phyloP scores from a whole-genome alignment of 1,284 basidiomycete species.

The Cutaneotrichosporon mucoides region DNA sequence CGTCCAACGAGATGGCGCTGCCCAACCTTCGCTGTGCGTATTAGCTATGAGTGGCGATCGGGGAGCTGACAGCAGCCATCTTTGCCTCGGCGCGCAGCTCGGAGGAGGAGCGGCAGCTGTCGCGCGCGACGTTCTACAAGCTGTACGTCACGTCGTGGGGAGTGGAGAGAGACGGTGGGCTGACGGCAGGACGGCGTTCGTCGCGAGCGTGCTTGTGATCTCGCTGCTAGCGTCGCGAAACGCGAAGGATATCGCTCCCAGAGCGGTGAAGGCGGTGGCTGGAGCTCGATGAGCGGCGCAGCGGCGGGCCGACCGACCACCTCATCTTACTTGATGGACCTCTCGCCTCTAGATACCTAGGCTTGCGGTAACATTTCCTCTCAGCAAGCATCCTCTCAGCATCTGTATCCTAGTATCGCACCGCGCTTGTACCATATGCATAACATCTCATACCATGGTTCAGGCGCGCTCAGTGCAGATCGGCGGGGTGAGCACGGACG shows the following conservation, averaged over 20 bases:
- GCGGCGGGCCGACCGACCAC: too few relatives aligned
- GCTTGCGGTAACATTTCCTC: too few relatives aligned
- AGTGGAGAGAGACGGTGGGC: neutral
- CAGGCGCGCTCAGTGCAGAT: neutral
- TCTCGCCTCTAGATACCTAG: too few relatives aligned
- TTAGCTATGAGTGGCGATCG: neutral
- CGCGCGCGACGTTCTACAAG: conserved; percentile 48
- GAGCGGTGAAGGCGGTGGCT: conserved; percentile 27
- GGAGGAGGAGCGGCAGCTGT: conserved; percentile 47
- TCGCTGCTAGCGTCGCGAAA: conserved; percentile 43
- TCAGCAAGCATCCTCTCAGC: neutral
- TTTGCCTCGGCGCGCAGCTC: conserved; percentile 49
- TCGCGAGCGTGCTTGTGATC: conserved; percentile 47
- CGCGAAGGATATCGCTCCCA: conserved; percentile 33
- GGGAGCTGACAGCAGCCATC: conserved; percentile 34
- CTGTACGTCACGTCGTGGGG: conserved; percentile 31
- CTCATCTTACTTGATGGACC: too few relatives aligned
- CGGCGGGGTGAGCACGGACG: neutral
- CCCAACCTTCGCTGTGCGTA: conserved; percentile 45
- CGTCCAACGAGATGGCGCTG: conserved; percentile 35
- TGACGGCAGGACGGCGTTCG: conserved; percentile 43
- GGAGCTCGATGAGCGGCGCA: neutral
- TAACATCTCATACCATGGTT: neutral
- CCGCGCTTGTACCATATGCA: neutral
- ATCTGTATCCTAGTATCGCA: neutral